Percentiles rank a stretch among this genome's conserved stretches.
Conservation (phyloP, 352 stramenopile species). For the Heterotrichella gracilis region DNA sequence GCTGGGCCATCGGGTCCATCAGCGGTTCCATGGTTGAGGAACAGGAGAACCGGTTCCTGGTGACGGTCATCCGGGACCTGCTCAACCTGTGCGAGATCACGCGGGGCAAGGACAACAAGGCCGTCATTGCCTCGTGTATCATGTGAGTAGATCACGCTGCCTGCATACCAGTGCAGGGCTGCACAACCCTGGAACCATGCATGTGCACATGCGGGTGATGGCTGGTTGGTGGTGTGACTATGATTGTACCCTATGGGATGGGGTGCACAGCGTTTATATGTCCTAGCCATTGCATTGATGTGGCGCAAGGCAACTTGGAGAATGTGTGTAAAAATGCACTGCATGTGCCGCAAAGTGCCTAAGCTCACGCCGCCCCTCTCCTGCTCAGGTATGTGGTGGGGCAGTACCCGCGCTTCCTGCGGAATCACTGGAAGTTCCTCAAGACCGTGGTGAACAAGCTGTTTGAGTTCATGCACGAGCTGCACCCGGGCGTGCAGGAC, state of each 20-base stretch:
- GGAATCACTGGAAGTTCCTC: constrained; percentile 96
- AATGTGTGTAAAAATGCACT: no score
- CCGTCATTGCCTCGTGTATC: constrained; percentile 92
- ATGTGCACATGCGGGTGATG: no score
- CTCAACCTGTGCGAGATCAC: constrained; percentile 85
- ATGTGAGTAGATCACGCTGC: no score
- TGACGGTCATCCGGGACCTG: constrained; percentile 96
- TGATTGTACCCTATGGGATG: not conserved
- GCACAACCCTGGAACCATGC: no score
- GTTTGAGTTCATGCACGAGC: constrained; percentile 99
- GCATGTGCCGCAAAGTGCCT: no score
- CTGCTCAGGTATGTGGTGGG: constrained; percentile 99
- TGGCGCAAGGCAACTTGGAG: no score
- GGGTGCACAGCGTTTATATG: not conserved
- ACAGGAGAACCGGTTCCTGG: constrained; percentile 95
- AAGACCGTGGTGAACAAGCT: constrained; percentile 99
- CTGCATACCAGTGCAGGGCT: not conserved
- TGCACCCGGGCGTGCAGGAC: constrained; percentile 92
- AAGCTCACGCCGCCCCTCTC: no score
- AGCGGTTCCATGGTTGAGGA: constrained; percentile 90
- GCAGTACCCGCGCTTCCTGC: constrained; percentile 94
- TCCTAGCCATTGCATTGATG: constrained; percentile 17
- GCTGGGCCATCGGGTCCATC: constrained; percentile 95
- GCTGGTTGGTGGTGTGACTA: no score
- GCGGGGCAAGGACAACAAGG: constrained; percentile 96